These are phyloP conservation scores for Lipomyces orientalis DNA, from an alignment of 805 yeast genomes.

Conservation along the genomic window DNA sequence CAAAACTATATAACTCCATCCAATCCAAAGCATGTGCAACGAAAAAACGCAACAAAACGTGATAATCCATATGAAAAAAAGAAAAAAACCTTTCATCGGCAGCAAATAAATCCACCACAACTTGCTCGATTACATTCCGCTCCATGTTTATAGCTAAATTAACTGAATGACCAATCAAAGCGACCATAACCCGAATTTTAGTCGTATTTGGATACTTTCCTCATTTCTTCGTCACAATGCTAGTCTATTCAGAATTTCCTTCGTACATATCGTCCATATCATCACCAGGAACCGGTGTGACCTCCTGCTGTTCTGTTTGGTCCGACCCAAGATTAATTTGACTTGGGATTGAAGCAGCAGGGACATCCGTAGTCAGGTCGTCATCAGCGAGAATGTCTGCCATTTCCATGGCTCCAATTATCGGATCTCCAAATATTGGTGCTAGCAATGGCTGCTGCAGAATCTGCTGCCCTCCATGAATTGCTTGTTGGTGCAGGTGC, in stretches of 20 bases:
- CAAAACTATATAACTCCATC: conserved; percentile 10
- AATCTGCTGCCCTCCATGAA: neutral
- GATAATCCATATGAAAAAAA: neutral
- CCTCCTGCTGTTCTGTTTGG: conserved; percentile 1
- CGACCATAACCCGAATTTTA: neutral
- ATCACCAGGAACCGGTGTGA: neutral
- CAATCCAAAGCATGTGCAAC: conserved; percentile 5
- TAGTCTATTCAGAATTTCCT: neutral
- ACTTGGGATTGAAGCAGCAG: neutral
- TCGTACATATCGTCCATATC: neutral
- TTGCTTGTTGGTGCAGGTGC: neutral
- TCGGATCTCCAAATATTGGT: neutral
- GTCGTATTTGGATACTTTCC: neutral
- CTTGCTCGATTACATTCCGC: neutral
- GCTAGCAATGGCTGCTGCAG: neutral
- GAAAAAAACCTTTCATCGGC: neutral
- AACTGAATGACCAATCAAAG: neutral
- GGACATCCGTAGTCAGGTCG: neutral
- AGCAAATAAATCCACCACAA: neutral
- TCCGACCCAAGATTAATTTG: neutral
- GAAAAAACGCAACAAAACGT: neutral
- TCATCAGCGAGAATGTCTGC: neutral
- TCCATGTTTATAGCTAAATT: neutral
- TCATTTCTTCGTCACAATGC: neutral
- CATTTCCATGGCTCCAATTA: neutral